Base-by-base conservation (phyloP, 257 asterid species). In the Capsicum baccatum region DNA sequence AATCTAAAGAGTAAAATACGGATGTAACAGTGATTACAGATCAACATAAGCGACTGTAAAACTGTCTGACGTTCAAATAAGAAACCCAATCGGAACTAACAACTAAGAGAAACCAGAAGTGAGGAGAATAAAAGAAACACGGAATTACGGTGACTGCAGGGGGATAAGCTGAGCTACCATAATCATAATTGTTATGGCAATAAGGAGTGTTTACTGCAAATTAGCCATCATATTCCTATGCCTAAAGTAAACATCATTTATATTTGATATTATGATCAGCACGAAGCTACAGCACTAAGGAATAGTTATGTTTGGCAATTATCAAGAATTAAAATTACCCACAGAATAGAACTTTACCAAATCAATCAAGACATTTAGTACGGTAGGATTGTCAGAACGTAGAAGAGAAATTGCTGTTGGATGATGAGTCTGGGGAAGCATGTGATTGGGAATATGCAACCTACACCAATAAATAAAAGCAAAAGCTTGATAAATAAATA, bases 371-470 rank as follows among this genome's bases (percentile, higher is more conserved):
- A 93, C 98, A 86, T 96, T 96, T 83, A 90, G 83, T 68, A 96
- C 95, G 0, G 94, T 91, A 81, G 94, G 89, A 86, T 89, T 92
- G 87, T 94, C 99, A 42, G 94, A 92, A 81, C 85, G 88, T 80
- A 96, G 59, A 68, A 91, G 93, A 59, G 98, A 93, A 83, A 96
- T 88, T 16, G 89, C 91, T 79, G 98, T 94, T 83, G 99, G 98
- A 87, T 93, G 93, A 82, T 85, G 86, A 83, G 98, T 96, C 84
- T 91, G 98, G 67, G 99, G 99, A 86, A 96, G 96, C 99, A 94
- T 96, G 91, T 92, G 97, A 50, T 82, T 79, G 56, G 99, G 99
- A 86, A 96, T 91, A 81, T 89, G 84, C 86, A 96, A 87, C 92
- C 99, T 96, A 91, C 88, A 83, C 83, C 85, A 56, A 86, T 84